phyloP scores from a whole-genome alignment of 495 filamentous ascomycete species.

The Copromyces sp. region DNA sequence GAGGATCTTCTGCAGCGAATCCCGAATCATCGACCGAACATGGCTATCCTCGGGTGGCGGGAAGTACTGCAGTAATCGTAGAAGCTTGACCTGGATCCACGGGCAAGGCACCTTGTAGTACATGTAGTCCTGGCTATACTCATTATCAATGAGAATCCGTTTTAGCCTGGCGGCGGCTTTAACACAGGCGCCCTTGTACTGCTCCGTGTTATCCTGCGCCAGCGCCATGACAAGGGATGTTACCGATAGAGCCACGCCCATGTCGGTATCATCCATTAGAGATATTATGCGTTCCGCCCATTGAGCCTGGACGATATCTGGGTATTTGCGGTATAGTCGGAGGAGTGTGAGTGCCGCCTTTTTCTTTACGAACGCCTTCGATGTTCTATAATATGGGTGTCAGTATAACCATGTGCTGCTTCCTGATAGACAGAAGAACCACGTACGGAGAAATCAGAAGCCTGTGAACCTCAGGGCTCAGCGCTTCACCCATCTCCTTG shows the following conservation, averaged over 20 bases:
- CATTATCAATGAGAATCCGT: constrained; percentile 77
- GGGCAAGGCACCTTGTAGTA: constrained; percentile 99
- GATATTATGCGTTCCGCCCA: constrained; percentile 98
- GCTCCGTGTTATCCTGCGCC: constrained; percentile 84
- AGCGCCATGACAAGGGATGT: constrained; percentile 95
- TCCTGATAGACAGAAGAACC: not conserved
- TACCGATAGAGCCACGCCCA: constrained; percentile 90
- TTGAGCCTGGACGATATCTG: constrained; percentile 84
- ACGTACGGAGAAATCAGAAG: constrained; percentile 91
- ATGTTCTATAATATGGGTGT: constrained; percentile 50
- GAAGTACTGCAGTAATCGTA: constrained; percentile 90
- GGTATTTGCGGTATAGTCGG: constrained; percentile 88
- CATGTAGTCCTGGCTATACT: constrained; percentile 78
- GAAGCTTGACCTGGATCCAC: constrained; percentile 94
- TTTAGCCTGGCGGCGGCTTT: constrained; percentile 88
- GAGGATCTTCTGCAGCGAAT: constrained; percentile 82
- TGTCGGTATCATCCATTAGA: constrained; percentile 92
- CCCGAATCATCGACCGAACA: constrained; percentile 82
- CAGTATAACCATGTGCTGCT: constrained; percentile 1
- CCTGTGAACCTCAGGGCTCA: constrained; percentile 87
- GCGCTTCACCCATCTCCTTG: constrained; percentile 90
- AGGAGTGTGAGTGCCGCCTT: constrained; percentile 97
- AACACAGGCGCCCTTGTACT: constrained; percentile 87
- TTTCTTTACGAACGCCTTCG: constrained; percentile 98
- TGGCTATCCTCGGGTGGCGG: constrained; percentile 92